Conservation (phyloP, 768 basidiomycete species). For the Hydnum rufescens region DNA sequence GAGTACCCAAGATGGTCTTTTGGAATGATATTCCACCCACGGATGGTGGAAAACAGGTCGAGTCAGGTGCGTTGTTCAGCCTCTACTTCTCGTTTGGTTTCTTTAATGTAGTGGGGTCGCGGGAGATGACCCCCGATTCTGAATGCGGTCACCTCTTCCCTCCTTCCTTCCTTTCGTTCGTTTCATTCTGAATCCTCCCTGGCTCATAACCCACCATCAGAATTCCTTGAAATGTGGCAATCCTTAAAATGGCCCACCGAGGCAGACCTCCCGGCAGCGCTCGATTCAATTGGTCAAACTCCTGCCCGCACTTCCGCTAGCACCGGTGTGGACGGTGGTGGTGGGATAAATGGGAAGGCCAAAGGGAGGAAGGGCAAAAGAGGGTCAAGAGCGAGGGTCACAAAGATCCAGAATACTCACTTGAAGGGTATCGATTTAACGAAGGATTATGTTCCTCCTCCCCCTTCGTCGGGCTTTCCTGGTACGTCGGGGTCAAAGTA, state of each 20-base stretch:
- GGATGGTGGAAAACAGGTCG: slow-evolving; percentile 51
- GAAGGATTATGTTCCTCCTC: slow-evolving; percentile 33
- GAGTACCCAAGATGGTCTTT: slow-evolving; percentile 78
- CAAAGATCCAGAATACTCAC: slow-evolving; percentile 77
- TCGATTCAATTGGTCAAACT: slow-evolving; percentile 71
- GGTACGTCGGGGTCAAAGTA: too few species aligned
- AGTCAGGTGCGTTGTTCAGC: slow-evolving; percentile 40
- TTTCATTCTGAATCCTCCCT: background rate
- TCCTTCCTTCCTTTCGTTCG: too few species aligned
- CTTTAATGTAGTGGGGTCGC: too few species aligned
- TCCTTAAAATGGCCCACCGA: slow-evolving; percentile 67
- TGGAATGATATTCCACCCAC: slow-evolving; percentile 75
- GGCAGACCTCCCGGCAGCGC: slow-evolving; percentile 57
- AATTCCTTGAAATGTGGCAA: slow-evolving; percentile 80
- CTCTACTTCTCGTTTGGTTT: background rate
- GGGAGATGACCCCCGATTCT: too few species aligned
- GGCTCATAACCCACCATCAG: slow-evolving; percentile 22
- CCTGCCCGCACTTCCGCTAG: background rate
- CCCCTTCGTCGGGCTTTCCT: too few species aligned
- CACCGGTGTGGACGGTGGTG: slow-evolving; percentile 43
- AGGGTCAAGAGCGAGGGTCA: slow-evolving; percentile 51
- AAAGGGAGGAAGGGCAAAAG: slow-evolving; percentile 60
- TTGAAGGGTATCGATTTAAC: slow-evolving; percentile 64
- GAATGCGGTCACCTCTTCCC: too few species aligned
- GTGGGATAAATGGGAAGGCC: slow-evolving; percentile 35